Evolutionary conservation across 75 land plant species (phyloP).

Genomic region (Adiantum capillusveneris): DNA sequence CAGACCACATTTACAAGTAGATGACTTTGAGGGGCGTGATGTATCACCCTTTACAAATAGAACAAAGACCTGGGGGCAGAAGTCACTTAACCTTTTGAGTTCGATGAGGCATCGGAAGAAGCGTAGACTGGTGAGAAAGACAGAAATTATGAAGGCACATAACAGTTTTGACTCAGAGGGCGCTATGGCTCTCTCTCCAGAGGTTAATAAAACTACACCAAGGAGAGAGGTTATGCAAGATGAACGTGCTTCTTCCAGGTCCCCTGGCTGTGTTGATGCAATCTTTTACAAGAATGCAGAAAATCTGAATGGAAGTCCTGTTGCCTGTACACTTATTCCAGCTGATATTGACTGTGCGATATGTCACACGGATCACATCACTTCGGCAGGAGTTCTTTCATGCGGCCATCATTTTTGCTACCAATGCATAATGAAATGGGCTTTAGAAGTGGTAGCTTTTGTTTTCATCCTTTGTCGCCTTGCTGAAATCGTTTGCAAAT

Average conservation of each 20-base stretch:
- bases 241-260: no score
- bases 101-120: no score
- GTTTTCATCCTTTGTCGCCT: no score
- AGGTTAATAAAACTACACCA: background rate
- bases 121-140: no score
- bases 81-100: no score
- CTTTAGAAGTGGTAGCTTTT: constrained; percentile 21
- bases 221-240: no score
- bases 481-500: no score
- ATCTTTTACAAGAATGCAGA: background rate
- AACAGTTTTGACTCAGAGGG: background rate
- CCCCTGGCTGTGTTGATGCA: background rate
- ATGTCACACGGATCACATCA: constrained; percentile 19
- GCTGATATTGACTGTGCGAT: constrained; percentile 28
- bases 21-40: no score
- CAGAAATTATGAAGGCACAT: background rate
- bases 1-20: no score
- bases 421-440: constrained; percentile 30
- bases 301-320: background rate
- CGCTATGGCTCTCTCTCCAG: background rate
- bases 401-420: constrained; percentile 43
- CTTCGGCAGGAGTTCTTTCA: constrained; percentile 22
- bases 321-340: background rate
- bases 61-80: no score
- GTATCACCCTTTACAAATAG: no score